Percentiles rank a stretch among this genome's conserved stretches.
Conservation (phyloP, 1,284 basidiomycete genomes). For the Irpex lacteus region DNA sequence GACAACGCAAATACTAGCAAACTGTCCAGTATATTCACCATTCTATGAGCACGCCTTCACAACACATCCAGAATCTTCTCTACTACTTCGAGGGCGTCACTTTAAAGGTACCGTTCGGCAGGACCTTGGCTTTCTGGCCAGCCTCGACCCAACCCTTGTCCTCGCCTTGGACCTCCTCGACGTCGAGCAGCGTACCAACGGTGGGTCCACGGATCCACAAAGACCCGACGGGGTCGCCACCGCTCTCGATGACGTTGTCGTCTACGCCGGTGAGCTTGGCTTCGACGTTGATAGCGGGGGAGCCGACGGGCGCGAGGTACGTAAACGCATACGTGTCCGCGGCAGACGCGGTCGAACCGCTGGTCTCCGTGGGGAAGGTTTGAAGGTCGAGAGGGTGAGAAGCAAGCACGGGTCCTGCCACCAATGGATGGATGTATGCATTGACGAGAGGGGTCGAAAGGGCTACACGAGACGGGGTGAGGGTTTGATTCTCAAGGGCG, state of each 20-base stretch:
- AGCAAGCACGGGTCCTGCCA: slow-evolving; percentile 68
- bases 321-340: slow-evolving; percentile 27
- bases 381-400: slow-evolving; percentile 76
- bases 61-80: not conserved
- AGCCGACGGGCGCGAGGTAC: slow-evolving; percentile 58
- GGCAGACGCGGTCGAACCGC: slow-evolving; percentile 25
- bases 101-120: slow-evolving; percentile 33
- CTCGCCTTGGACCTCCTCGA: slow-evolving; percentile 38
- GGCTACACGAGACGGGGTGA: slow-evolving; percentile 64
- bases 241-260: slow-evolving; percentile 59
- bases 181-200: slow-evolving; percentile 49
- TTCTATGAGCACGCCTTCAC: not conserved
- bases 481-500: slow-evolving; percentile 31
- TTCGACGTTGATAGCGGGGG: slow-evolving; percentile 73
- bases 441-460: slow-evolving; percentile 71
- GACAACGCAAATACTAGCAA: not conserved
- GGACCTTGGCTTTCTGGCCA: slow-evolving; percentile 27
- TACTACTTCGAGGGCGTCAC: slow-evolving; percentile 16
- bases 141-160: slow-evolving; percentile 28
- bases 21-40: not conserved
- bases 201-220: slow-evolving; percentile 40
- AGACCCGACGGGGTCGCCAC: slow-evolving; percentile 35
- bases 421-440: slow-evolving; percentile 54
- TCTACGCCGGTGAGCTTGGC: slow-evolving; percentile 64
- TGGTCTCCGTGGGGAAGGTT: slow-evolving; percentile 43